Conservation (phyloP, 2,329 filamentous ascomycete species). For the Aspergillus phoenicis region DNA sequence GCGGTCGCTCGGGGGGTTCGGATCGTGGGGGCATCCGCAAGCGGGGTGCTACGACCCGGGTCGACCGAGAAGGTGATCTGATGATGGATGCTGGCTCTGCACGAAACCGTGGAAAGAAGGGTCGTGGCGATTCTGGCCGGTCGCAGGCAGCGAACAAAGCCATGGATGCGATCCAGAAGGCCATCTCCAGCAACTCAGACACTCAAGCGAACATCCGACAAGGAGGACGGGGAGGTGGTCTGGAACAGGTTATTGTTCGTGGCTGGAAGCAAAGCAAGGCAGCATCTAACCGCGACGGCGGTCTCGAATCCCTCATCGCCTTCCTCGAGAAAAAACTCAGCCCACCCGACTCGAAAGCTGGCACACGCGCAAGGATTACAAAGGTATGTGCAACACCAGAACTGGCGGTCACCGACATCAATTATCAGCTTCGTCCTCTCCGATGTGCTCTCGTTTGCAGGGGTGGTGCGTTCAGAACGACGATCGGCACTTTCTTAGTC, state of each 20-base stretch:
- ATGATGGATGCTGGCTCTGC: slow-evolving; percentile 56
- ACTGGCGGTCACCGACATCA: slow-evolving; percentile 46
- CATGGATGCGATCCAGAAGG: slow-evolving; percentile 40
- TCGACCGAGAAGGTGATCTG: slow-evolving; percentile 65
- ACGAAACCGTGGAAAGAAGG: slow-evolving; percentile 39
- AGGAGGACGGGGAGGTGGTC: slow-evolving; percentile 29
- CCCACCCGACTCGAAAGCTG: slow-evolving; percentile 51
- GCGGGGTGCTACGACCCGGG: slow-evolving; percentile 45
- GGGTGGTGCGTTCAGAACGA: slow-evolving; percentile 48
- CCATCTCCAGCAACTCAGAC: slow-evolving; percentile 34
- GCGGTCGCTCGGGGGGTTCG: slow-evolving; percentile 32
- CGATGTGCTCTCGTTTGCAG: slow-evolving; percentile 45
- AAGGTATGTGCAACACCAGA: slow-evolving; percentile 69
- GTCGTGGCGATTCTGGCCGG: slow-evolving; percentile 35
- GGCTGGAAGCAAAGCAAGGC: slow-evolving; percentile 72
- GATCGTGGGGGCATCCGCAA: slow-evolving; percentile 57
- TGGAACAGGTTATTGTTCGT: slow-evolving; percentile 51
- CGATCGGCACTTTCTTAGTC: slow-evolving; percentile 36
- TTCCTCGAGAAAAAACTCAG: slow-evolving; percentile 74
- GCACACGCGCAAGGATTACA: slow-evolving; percentile 65
- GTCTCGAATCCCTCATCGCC: slow-evolving; percentile 63
- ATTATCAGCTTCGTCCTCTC: slow-evolving; percentile 38
- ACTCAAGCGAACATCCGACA: slow-evolving; percentile 46
- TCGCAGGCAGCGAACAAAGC: slow-evolving; percentile 34
- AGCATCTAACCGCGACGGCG: slow-evolving; percentile 66